Percentiles rank a stretch among this genome's conserved stretches.
Conservation (phyloP, 441 rosid genomes). For the Sinapis alba region DNA sequence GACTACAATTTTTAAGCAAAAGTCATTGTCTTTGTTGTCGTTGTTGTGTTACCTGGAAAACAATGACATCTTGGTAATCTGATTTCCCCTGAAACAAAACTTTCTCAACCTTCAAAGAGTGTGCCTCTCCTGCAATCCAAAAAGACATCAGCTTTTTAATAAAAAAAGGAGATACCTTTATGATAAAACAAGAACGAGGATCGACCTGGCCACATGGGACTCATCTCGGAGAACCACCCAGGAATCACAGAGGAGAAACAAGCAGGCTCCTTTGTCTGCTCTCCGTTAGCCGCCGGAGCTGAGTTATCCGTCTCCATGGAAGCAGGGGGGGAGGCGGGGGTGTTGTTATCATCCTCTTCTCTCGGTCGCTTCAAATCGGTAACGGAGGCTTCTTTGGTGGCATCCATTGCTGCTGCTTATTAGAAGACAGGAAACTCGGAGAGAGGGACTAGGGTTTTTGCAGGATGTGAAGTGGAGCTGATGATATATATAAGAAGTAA, state of each 20-base stretch:
- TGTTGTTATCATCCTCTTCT: conserved; percentile 53
- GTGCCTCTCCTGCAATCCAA: conserved; percentile 83
- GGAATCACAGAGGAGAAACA: conserved; percentile 79
- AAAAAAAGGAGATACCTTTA: background rate
- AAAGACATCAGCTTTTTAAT: background rate
- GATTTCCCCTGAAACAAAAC: conserved; percentile 90
- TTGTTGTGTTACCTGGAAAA: conserved; percentile 74
- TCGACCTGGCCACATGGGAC: conserved; percentile 98
- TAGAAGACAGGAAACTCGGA: conserved; percentile 1
- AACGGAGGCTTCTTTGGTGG: conserved; percentile 26
- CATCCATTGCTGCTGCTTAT: conserved; percentile 27
- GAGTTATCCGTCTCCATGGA: conserved; percentile 35
- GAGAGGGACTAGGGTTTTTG: conserved; percentile 36
- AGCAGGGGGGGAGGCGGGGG: conserved; percentile 38
- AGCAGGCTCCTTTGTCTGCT: conserved; percentile 38
- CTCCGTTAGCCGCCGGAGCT: conserved; percentile 26
- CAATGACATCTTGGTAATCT: conserved; percentile 93
- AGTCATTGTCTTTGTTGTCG: background rate
- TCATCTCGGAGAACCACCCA: conserved; percentile 99
- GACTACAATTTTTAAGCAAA: background rate
- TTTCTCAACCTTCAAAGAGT: conserved; percentile 91
- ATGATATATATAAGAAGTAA: conserved; percentile 14
- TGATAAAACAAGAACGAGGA: background rate
- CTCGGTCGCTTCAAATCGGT: conserved; percentile 78
- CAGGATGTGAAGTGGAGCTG: conserved; percentile 28